phyloP scores from a whole-genome alignment of 2,329 filamentous ascomycete genomes.

The Epichloe sibirici region DNA sequence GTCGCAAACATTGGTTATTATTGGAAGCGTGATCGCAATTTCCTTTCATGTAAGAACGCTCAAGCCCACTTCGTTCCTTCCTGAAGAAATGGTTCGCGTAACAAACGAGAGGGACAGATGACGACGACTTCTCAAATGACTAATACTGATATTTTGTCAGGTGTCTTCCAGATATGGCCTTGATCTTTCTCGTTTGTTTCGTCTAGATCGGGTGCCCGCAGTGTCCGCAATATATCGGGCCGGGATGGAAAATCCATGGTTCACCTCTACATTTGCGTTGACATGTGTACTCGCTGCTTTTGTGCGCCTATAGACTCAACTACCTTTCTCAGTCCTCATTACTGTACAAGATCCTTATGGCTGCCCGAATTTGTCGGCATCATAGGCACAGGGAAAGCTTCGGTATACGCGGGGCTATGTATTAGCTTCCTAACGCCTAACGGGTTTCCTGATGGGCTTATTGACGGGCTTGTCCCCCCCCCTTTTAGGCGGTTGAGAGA shows the following conservation, averaged over 20 bases:
- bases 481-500: too few species aligned
- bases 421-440: too few species aligned
- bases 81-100: background rate
- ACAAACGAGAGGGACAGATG: background rate
- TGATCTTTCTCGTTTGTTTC: slow-evolving; percentile 24
- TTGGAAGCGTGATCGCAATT: slow-evolving; percentile 53
- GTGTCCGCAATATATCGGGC: slow-evolving; percentile 32
- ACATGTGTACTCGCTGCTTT: slow-evolving; percentile 56
- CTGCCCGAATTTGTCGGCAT: too few species aligned
- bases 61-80: background rate
- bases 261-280: slow-evolving; percentile 57
- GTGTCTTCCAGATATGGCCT: slow-evolving; percentile 32
- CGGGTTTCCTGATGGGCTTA: too few species aligned
- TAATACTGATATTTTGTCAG: slow-evolving; percentile 9
- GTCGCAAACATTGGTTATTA: slow-evolving; percentile 54
- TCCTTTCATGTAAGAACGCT: slow-evolving; percentile 45
- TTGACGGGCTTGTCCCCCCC: too few species aligned
- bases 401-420: too few species aligned
- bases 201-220: slow-evolving; percentile 21
- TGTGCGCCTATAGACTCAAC: slow-evolving; percentile 33
- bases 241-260: slow-evolving; percentile 46
- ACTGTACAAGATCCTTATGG: background rate
- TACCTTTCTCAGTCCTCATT: background rate
- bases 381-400: too few species aligned
- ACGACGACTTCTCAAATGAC: background rate